Evolutionary conservation across 177 flowering plant genomes (phyloP).

Genomic region (Vitis hybrid): DNA sequence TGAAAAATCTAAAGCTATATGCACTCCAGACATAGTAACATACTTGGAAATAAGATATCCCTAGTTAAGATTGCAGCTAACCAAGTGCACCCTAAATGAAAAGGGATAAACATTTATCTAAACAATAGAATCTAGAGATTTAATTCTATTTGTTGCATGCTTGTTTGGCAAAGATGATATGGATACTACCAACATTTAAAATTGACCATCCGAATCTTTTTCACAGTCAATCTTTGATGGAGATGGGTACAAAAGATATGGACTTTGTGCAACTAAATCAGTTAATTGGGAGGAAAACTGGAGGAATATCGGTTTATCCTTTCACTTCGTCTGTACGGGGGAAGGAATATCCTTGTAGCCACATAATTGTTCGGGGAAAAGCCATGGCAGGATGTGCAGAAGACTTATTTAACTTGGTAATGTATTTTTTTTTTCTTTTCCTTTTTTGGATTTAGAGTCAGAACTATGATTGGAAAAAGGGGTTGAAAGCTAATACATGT

Average conservation of each 20-base stretch:
- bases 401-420: constrained; percentile 91
- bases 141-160: not conserved
- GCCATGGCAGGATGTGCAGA: constrained; percentile 91
- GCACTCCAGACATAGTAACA: too few relatives aligned
- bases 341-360: constrained; percentile 68
- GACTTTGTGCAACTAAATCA: constrained; percentile 94
- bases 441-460: not conserved
- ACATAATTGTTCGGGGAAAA: constrained; percentile 88
- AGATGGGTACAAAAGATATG: constrained; percentile 98
- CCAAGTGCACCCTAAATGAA: too few relatives aligned
- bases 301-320: constrained; percentile 97
- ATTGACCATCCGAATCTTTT: not conserved
- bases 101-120: not conserved
- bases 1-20: too few relatives aligned
- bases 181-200: not conserved
- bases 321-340: constrained; percentile 84
- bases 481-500: too few relatives aligned
- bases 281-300: constrained; percentile 97
- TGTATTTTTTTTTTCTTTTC: constrained; percentile 7
- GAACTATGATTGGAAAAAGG: not conserved
- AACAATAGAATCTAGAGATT: not conserved
- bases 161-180: not conserved
- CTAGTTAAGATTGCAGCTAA: too few relatives aligned
- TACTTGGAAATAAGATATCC: too few relatives aligned
- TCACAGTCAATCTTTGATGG: constrained; percentile 89